Evolutionary conservation across 1,139 yeast genomes (phyloP).

Genomic region (Sugiyamaella novakii): DNA sequence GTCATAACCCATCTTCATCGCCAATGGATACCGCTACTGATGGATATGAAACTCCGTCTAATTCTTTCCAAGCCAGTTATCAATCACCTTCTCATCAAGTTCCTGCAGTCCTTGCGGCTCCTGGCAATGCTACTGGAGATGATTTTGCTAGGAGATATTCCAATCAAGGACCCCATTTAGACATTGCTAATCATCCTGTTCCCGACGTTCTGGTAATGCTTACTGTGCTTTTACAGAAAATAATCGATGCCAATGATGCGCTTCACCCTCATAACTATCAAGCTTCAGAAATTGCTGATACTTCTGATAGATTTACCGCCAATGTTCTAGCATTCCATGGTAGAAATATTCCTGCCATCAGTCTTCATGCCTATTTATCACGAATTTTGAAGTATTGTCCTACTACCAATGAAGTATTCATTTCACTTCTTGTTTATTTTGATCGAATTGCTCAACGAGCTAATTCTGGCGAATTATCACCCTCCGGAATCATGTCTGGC

Average conservation of each 20-base stretch:
- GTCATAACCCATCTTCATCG: constrained; percentile 18
- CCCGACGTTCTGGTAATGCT: constrained; percentile 81
- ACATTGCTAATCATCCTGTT: constrained; percentile 82
- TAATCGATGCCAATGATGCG: constrained; percentile 89
- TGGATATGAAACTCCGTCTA: constrained; percentile 7
- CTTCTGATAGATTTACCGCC: constrained; percentile 46
- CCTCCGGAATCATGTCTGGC: constrained; percentile 21
- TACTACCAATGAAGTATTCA: constrained; percentile 92
- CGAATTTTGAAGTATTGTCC: constrained; percentile 96
- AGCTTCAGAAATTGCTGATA: constrained; percentile 22
- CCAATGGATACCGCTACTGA: constrained; percentile 21
- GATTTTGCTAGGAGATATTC: constrained; percentile 34
- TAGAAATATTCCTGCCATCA: constrained; percentile 90
- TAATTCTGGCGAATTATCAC: constrained; percentile 48
- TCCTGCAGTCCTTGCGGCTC: constrained; percentile 10
- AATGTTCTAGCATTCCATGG: constrained; percentile 93
- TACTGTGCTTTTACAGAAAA: constrained; percentile 78
- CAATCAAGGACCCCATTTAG: constrained; percentile 51
- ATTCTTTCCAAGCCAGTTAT: constrained; percentile 19
- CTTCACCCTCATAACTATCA: constrained; percentile 74
- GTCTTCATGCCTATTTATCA: constrained; percentile 82
- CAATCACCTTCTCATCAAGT: constrained; percentile 22
- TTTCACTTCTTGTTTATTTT: constrained; percentile 86
- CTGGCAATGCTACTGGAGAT: constrained; percentile 26
- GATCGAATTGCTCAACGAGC: constrained; percentile 93